Evolutionary conservation across 2,329 filamentous ascomycete genomes (phyloP), one percentile per base, ranked within the genome.

Genomic region (Zymoseptoria pseudotritici): DNA sequence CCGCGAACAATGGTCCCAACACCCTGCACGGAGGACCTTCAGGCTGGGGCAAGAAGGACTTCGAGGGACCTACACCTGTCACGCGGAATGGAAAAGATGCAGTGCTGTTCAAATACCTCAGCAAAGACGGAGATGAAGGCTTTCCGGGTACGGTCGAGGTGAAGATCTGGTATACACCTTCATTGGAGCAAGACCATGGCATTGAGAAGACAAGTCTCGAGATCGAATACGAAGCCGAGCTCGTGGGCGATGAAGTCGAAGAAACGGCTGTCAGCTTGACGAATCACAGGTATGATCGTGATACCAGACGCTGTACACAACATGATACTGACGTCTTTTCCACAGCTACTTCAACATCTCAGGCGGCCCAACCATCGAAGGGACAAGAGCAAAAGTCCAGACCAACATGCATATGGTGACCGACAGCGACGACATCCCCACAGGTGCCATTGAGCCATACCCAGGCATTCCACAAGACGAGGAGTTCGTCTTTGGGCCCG

Each of bases 181-280:
- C 85, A 57, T 88, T 85, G 63, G 86, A 91, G 72, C 76, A 82
- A 55, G 77, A 82, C 11, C 72, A 72, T 4, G 85, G 83, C 19
- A 83, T 82, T 62, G 82, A 87, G 63, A 86, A 87, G 64, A 85
- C 84, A 1, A 84, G 94, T 20, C 76, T 97, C 59, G 86, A 86
- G 59, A 89, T 95, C 55, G 94, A 97, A 74, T 97, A 95, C 73
- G 89, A 96, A 79, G 91, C 89, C 20, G 85, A 90, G 74, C 80
- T 97, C 53, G 81, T 91, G 2, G 71, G 83, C 2, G 87, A 84
- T 61, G 81, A 88, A 55, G 87, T 86, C 11, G 86, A 92, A n/a
- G 93, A 97, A 81, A 97, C 93, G 0, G 86, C 86, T 50, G 84
- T 97, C 73, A 95, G 92, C 76, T 83, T 97, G 77, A 97, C 94